Conservation (phyloP, 257 asterid genomes). For the Jacaranda copaia region DNA sequence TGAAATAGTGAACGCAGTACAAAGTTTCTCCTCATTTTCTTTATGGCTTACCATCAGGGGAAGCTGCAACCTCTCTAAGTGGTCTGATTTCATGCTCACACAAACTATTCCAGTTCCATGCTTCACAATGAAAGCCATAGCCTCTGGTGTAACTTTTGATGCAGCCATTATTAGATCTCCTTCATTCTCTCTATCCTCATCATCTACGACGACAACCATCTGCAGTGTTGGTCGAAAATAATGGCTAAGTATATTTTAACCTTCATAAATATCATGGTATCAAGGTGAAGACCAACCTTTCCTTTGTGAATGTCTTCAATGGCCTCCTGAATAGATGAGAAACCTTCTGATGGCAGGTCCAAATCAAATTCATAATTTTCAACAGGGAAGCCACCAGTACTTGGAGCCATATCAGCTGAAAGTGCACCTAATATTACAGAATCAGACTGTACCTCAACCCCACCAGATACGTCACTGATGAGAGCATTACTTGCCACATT, state of each 20-base stretch:
- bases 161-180: constrained; percentile 98
- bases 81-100: constrained; percentile 91
- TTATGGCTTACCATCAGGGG: constrained; percentile 88
- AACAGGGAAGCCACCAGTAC: constrained; percentile 58
- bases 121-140: constrained; percentile 94
- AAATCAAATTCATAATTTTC: constrained; percentile 69
- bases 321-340: constrained; percentile 83
- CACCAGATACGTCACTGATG: constrained; percentile 51
- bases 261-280: not conserved
- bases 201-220: constrained; percentile 98
- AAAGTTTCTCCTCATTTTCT: constrained; percentile 91
- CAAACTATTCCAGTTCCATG: constrained; percentile 98
- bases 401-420: constrained; percentile 66
- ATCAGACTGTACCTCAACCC: constrained; percentile 63
- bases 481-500: constrained; percentile 44
- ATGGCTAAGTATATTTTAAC: not conserved
- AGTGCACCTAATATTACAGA: constrained; percentile 57
- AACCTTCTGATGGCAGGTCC: constrained; percentile 81
- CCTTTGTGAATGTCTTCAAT: constrained; percentile 83
- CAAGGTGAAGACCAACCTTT: constrained; percentile 50
- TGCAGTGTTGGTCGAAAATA: constrained; percentile 42
- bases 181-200: constrained; percentile 95
- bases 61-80: constrained; percentile 82
- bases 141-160: constrained; percentile 85
- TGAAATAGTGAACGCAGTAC: constrained; percentile 89